These are phyloP conservation scores for Talaromyces atroroseus DNA, from an alignment of 2,329 filamentous ascomycete species.

Conservation along the genomic window DNA sequence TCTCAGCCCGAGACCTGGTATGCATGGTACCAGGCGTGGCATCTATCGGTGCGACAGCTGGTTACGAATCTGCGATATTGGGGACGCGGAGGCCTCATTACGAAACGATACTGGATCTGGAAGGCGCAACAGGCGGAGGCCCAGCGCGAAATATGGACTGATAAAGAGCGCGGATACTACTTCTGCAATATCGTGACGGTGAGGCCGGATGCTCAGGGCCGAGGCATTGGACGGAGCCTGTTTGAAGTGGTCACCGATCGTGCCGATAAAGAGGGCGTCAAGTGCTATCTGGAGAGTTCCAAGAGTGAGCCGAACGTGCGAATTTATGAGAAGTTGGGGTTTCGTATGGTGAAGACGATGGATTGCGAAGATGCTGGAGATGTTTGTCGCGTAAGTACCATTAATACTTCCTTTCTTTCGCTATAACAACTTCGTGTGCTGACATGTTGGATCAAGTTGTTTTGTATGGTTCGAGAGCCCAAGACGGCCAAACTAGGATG, in stretches of 20 bases:
- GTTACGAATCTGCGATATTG: conserved; percentile 60
- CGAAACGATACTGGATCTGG: conserved; percentile 66
- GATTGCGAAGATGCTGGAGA: conserved; percentile 60
- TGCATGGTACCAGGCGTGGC: conserved; percentile 59
- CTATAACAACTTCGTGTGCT: background rate
- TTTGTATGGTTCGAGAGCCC: conserved; percentile 15
- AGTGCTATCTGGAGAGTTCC: conserved; percentile 67
- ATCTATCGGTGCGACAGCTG: conserved; percentile 61
- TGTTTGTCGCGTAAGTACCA: conserved; percentile 42
- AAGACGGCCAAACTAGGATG: conserved; percentile 6
- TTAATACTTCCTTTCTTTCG: background rate
- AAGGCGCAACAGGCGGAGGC: conserved; percentile 60
- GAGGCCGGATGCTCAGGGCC: conserved; percentile 58
- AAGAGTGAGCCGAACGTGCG: conserved; percentile 62
- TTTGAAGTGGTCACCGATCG: conserved; percentile 58
- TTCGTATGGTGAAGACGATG: conserved; percentile 60
- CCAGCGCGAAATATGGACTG: conserved; percentile 59
- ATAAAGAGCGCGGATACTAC: conserved; percentile 60
- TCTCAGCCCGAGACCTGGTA: conserved; percentile 52
- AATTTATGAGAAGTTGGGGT: conserved; percentile 67
- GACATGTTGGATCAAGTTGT: conserved; percentile 10
- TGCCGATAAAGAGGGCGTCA: conserved; percentile 60
- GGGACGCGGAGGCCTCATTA: conserved; percentile 63
- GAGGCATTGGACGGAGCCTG: conserved; percentile 60
- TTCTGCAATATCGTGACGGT: conserved; percentile 74